These are phyloP conservation scores for Mortierella sp. DNA, from an alignment of 371 early-diverging fungal species.

Conservation along the genomic window DNA sequence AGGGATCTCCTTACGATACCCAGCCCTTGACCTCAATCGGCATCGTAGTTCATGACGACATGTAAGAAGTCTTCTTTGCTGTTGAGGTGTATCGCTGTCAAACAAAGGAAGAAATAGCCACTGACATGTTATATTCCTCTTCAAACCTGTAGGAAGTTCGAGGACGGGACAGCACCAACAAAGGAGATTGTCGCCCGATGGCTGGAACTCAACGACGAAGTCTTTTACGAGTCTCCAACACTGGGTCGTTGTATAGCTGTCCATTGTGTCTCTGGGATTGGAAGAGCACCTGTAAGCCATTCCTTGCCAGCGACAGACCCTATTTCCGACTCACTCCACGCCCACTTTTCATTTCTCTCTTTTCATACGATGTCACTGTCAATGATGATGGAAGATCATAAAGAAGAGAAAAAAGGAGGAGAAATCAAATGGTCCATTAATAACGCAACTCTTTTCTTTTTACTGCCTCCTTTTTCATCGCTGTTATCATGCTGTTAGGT, in stretches of 20 bases:
- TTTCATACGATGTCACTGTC: background rate
- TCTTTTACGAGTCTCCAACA: slow-evolving; percentile 44
- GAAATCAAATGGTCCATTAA: background rate
- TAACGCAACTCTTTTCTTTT: background rate
- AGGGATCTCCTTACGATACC: slow-evolving; percentile 66
- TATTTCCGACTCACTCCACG: background rate
- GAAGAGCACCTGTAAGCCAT: slow-evolving; percentile 75
- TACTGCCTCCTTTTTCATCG: background rate
- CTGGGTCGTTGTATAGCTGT: slow-evolving; percentile 66
- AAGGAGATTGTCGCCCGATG: slow-evolving; percentile 60
- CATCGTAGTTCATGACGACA: slow-evolving; percentile 69
- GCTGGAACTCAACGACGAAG: slow-evolving; percentile 60
- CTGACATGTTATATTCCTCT: background rate
- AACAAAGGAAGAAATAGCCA: background rate
- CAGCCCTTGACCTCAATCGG: slow-evolving; percentile 62
- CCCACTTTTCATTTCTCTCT: background rate
- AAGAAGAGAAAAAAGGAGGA: background rate
- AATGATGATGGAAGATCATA: background rate
- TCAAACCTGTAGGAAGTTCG: slow-evolving; percentile 60
- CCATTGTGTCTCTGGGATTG: slow-evolving; percentile 82
- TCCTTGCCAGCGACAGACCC: background rate
- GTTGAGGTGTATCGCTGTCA: background rate
- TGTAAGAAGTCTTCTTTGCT: slow-evolving; percentile 30
- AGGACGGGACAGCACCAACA: slow-evolving; percentile 69
- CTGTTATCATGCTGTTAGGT: slow-evolving; percentile 46